These are phyloP conservation scores for Cymbopogon citratus DNA, from an alignment of 176 grass and related monocot genomes.

Conservation along the genomic window DNA sequence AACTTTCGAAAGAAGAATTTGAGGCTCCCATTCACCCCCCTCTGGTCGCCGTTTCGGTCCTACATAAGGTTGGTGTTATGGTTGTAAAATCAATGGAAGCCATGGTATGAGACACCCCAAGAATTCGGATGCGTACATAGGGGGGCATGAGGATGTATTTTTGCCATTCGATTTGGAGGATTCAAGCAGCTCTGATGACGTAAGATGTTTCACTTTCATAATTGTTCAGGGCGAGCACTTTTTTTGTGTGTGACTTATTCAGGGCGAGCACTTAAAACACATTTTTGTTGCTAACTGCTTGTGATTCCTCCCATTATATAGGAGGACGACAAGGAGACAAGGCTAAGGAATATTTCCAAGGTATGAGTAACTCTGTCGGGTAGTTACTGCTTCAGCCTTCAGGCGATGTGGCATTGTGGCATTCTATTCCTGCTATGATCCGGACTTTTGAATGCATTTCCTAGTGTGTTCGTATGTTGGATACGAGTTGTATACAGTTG, in stretches of 20 bases:
- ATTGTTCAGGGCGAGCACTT: not conserved
- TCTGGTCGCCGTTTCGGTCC: no score
- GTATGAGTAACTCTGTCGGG: not conserved
- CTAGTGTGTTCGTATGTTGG: no score
- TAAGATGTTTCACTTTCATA: not conserved
- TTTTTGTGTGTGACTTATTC: no score
- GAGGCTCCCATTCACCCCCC: no score
- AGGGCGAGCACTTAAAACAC: no score
- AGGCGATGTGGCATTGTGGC: no score
- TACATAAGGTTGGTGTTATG: not conserved
- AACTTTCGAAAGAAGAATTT: no score
- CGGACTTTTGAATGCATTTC: no score
- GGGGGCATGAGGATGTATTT: not conserved
- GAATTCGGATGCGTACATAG: not conserved
- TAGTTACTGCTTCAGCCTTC: no score
- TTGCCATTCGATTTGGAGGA: not conserved
- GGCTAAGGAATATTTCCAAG: not conserved
- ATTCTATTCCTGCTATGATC: no score
- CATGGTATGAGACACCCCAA: not conserved
- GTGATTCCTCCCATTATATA: not conserved
- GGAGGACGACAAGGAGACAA: not conserved
- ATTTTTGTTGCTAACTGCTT: not conserved
- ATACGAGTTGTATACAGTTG: no score
- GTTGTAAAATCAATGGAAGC: constrained; percentile 3
- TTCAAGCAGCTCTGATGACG: not conserved